A percentile compares a stretch with the other conserved stretches of the same genome.
Conservation (phyloP, 78 protist genomes). For the Trichosphaerium sp. region DNA sequence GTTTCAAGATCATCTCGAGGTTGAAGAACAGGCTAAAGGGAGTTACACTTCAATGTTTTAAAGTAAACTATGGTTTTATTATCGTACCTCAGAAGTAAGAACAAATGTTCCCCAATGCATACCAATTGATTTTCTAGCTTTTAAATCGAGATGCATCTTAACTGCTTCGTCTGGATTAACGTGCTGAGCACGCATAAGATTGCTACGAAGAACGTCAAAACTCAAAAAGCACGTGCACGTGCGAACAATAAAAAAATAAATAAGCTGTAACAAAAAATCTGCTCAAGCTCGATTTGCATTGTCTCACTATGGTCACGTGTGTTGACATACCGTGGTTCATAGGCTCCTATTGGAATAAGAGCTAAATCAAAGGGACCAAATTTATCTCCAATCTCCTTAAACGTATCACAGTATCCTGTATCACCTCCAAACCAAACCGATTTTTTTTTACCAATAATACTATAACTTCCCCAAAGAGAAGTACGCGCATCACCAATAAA, state of each 20-base stretch:
- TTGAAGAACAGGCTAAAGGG: no score
- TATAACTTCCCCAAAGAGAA: conserved; percentile 23
- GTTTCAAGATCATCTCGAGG: no score
- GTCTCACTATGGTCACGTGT: no score
- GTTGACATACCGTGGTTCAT: no score
- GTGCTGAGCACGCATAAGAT: conserved; percentile 12
- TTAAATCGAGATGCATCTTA: conserved; percentile 11
- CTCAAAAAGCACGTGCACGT: no score
- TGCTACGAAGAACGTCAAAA: no score
- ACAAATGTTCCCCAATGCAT: conserved; percentile 42
- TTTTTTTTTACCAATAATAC: conserved; percentile 5
- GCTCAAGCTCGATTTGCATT: no score
- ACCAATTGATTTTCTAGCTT: conserved; percentile 7
- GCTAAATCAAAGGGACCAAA: conserved; percentile 37
- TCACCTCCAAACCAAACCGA: conserved; percentile 32
- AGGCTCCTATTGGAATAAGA: conserved; percentile 38
- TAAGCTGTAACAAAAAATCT: no score
- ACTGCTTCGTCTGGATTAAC: conserved; percentile 32
- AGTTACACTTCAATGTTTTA: no score
- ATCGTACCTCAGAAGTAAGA: no score
- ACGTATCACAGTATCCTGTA: conserved; percentile 24
- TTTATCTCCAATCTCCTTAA: conserved; percentile 25
- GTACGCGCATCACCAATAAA: neutral
- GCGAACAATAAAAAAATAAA: no score
- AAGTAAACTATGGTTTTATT: no score